Evolutionary conservation across 306 rosid species (phyloP).

Genomic region (Cercis canadensis): DNA sequence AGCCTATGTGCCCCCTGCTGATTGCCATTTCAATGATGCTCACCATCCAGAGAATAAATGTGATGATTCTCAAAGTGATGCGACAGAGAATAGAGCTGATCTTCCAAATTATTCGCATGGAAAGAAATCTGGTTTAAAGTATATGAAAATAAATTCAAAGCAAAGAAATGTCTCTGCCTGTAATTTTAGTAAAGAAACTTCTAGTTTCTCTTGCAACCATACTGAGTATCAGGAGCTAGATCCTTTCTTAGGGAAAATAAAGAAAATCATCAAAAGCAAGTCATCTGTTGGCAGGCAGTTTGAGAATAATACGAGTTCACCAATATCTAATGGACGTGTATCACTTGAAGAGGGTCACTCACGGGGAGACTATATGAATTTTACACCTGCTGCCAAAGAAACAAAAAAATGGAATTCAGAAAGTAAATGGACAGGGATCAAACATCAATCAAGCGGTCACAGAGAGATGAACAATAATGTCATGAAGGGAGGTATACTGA

Average conservation of each 20-base stretch:
- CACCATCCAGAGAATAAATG: constrained; percentile 35
- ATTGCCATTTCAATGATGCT: constrained; percentile 32
- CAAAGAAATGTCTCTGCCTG: constrained; percentile 48
- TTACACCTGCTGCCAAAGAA: constrained; percentile 35
- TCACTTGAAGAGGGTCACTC: constrained; percentile 39
- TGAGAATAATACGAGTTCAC: constrained; percentile 22
- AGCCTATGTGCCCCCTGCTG: constrained; percentile 43
- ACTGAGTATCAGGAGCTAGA: constrained; percentile 39
- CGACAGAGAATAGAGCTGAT: constrained; percentile 34
- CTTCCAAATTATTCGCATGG: constrained; percentile 29
- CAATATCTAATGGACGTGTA: constrained; percentile 23
- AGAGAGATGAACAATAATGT: constrained; percentile 36
- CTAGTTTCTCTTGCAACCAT: constrained; percentile 31
- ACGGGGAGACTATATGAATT: constrained; percentile 12
- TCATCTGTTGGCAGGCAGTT: constrained; percentile 37
- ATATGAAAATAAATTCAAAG: constrained; percentile 37
- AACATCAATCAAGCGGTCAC: constrained; percentile 36
- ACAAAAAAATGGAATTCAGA: constrained; percentile 23
- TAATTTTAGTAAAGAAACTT: constrained; percentile 42
- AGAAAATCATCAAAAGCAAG: constrained; percentile 38
- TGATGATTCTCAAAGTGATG: constrained; percentile 35
- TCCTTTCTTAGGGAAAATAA: constrained; percentile 36
- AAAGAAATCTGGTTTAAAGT: constrained; percentile 35
- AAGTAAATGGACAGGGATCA: constrained; percentile 32
- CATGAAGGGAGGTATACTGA: constrained; percentile 34